These are phyloP conservation scores for Phialophora macrospora DNA, from an alignment of 2,329 filamentous ascomycete species.

Conservation along the genomic window DNA sequence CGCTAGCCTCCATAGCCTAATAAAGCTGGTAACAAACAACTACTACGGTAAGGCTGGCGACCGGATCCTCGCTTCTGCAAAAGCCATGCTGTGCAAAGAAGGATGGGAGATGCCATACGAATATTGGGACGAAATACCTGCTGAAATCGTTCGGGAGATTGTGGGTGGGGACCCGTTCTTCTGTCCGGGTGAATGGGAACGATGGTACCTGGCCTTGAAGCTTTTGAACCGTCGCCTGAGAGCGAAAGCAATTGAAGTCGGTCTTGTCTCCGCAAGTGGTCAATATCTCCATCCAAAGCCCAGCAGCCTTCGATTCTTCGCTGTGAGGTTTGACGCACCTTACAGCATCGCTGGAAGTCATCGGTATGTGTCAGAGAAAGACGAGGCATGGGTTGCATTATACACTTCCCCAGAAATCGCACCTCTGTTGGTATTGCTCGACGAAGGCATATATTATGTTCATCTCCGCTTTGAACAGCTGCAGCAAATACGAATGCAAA, in stretches of 20 bases:
- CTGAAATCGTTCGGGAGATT: slow-evolving; percentile 63
- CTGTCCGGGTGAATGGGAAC: slow-evolving; percentile 62
- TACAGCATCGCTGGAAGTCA: slow-evolving; percentile 53
- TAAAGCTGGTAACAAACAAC: slow-evolving; percentile 60
- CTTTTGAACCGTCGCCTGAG: slow-evolving; percentile 59
- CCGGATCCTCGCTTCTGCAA: slow-evolving; percentile 61
- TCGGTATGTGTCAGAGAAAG: slow-evolving; percentile 48
- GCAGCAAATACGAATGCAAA: slow-evolving; percentile 58
- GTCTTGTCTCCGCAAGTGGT: slow-evolving; percentile 53
- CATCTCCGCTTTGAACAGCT: slow-evolving; percentile 65
- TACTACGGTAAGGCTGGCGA: slow-evolving; percentile 63
- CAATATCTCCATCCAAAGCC: slow-evolving; percentile 54
- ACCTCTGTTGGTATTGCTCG: slow-evolving; percentile 60
- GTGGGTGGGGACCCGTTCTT: slow-evolving; percentile 65
- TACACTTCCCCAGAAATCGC: slow-evolving; percentile 62
- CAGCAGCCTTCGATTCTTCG: slow-evolving; percentile 54
- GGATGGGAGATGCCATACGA: slow-evolving; percentile 60
- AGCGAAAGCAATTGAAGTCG: slow-evolving; percentile 54
- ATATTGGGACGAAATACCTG: slow-evolving; percentile 62
- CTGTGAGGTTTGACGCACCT: slow-evolving; percentile 58
- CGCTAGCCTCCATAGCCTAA: slow-evolving; percentile 54
- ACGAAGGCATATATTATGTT: slow-evolving; percentile 65
- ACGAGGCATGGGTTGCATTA: slow-evolving; percentile 56
- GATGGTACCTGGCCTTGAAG: slow-evolving; percentile 61
- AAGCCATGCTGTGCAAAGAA: slow-evolving; percentile 62